Conservation (phyloP, 164 flowering plant species). For the Aristolochia contorta region DNA sequence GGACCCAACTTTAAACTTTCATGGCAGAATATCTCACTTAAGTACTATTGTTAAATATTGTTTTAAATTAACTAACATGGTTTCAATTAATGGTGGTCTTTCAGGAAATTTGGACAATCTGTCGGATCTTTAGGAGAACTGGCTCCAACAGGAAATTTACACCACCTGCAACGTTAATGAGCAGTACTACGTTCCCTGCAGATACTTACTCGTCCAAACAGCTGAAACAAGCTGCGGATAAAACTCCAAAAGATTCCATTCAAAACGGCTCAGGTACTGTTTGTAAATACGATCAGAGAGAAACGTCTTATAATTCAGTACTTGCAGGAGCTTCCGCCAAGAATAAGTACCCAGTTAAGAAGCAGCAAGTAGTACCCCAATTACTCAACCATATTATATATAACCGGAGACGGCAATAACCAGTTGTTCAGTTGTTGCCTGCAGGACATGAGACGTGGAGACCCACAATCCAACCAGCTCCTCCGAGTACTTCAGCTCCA, state of each 20-base stretch:
- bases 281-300: conserved; percentile 2
- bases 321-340: conserved; percentile 1
- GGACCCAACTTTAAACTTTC: too few species aligned
- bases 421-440: too few species aligned
- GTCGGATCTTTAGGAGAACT: conserved; percentile 70
- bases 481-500: conserved; percentile 4
- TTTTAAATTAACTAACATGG: too few species aligned
- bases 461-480: conserved; percentile 9
- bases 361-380: conserved; percentile 8
- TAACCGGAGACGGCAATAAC: conserved; percentile 7
- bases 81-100: not conserved
- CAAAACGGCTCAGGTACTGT: not conserved
- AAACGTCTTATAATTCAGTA: not conserved
- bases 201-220: conserved; percentile 6
- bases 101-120: conserved; percentile 95
- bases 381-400: not conserved
- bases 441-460: conserved; percentile 1
- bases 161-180: conserved; percentile 4
- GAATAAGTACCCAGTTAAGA: conserved; percentile 7
- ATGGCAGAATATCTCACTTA: too few species aligned
- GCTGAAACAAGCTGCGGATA: conserved; percentile 3
- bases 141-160: conserved; percentile 30
- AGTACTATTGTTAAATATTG: too few species aligned
- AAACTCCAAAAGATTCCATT: conserved; percentile 3
- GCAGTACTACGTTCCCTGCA: conserved; percentile 10